These are phyloP conservation scores for Scheffersomyces quercinus DNA, from an alignment of 1,139 yeast genomes.

Conservation along the genomic window DNA sequence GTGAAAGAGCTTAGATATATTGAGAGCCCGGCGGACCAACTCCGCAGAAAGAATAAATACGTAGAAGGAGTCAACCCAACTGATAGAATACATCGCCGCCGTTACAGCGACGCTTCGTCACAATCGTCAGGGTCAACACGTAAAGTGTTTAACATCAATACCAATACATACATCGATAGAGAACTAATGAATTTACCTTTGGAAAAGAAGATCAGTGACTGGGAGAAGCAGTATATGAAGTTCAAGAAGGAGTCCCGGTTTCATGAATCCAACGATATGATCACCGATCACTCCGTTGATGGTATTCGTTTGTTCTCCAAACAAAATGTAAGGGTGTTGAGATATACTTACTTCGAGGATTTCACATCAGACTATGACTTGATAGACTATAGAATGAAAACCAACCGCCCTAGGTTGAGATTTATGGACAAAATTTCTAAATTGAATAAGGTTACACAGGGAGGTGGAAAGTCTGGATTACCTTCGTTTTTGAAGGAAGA, in stretches of 20 bases:
- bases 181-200: conserved; percentile 9
- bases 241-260: conserved; percentile 12
- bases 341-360: conserved; percentile 28
- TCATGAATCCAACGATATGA: conserved; percentile 17
- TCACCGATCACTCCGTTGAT: conserved; percentile 17
- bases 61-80: background rate
- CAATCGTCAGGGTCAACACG: conserved; percentile 3
- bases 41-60: too few relatives aligned
- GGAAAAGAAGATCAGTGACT: conserved; percentile 18
- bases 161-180: conserved; percentile 13
- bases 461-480: too few relatives aligned
- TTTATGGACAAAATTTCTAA: conserved; percentile 3
- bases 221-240: conserved; percentile 14
- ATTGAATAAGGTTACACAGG: conserved; percentile 1
- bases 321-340: conserved; percentile 21
- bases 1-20: too few relatives aligned
- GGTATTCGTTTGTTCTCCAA: conserved; percentile 17
- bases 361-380: conserved; percentile 14
- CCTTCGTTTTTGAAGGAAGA: background rate
- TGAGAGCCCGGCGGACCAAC: too few relatives aligned
- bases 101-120: background rate
- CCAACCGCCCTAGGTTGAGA: conserved; percentile 15
- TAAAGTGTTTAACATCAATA: conserved; percentile 16
- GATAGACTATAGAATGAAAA: conserved; percentile 15
- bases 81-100: background rate